Conservation (phyloP, 2,329 filamentous ascomycete genomes). For the Fusarium scirpi region DNA sequence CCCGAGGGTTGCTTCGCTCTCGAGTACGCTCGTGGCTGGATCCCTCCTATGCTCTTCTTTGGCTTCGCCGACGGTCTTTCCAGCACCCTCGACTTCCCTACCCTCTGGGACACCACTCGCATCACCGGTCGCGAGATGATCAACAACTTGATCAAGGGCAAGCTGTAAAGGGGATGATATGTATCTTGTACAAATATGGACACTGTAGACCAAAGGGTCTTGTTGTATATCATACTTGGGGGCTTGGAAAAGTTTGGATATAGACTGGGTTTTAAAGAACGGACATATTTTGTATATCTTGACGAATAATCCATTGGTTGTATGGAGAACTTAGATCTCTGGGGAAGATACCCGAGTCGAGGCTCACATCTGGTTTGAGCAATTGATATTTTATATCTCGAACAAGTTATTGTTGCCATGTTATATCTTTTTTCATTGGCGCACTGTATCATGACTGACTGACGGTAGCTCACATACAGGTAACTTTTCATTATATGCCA, state of each 20-base stretch:
- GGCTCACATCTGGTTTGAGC: background rate
- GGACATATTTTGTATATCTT: background rate
- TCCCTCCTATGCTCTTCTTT: slow-evolving; percentile 92
- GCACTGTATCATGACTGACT: background rate
- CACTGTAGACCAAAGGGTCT: background rate
- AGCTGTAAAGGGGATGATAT: slow-evolving; percentile 65
- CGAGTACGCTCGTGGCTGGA: slow-evolving; percentile 89
- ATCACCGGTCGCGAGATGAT: slow-evolving; percentile 84
- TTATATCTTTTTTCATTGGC: background rate
- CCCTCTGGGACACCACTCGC: slow-evolving; percentile 80
- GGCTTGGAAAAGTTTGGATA: background rate
- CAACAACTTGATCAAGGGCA: slow-evolving; percentile 75
- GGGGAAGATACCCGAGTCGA: slow-evolving; percentile 4
- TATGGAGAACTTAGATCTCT: slow-evolving; percentile 10
- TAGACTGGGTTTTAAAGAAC: background rate
- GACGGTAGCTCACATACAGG: background rate
- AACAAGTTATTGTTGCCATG: background rate
- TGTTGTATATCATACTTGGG: slow-evolving; percentile 2
- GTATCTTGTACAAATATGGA: background rate
- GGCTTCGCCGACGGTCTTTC: slow-evolving; percentile 85
- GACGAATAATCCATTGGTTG: background rate
- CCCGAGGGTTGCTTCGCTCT: slow-evolving; percentile 81
- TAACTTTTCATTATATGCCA: background rate
- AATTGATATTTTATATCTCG: background rate
- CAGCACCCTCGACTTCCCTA: slow-evolving; percentile 87